Conservation (phyloP, 192 early-diverging fungal genomes). For the Mortierella antarctica region DNA sequence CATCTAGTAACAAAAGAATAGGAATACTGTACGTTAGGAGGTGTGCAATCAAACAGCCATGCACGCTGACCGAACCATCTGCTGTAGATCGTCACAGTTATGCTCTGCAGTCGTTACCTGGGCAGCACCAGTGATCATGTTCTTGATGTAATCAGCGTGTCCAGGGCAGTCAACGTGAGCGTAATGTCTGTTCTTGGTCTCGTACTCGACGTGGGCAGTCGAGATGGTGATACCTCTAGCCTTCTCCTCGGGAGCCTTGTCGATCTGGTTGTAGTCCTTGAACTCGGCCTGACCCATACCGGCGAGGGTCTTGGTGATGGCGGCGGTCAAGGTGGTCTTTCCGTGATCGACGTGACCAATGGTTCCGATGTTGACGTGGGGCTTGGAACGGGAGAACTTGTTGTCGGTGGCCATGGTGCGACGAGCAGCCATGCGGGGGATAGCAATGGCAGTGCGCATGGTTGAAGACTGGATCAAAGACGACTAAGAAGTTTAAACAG, state of each 20-base stretch:
- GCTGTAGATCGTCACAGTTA: background rate
- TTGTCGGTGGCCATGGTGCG: slow-evolving; percentile 51
- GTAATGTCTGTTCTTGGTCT: slow-evolving; percentile 91
- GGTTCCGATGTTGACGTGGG: slow-evolving; percentile 98
- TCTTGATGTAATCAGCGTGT: slow-evolving; percentile 99
- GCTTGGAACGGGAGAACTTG: slow-evolving; percentile 88
- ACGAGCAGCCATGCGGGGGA: slow-evolving; percentile 48
- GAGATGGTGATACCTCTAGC: slow-evolving; percentile 98
- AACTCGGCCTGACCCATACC: slow-evolving; percentile 85
- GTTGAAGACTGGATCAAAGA: slow-evolving; percentile 28
- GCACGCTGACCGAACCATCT: background rate
- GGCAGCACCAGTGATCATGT: slow-evolving; percentile 98
- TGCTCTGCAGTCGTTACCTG: slow-evolving; percentile 63
- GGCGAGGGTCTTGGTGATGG: slow-evolving; percentile 96
- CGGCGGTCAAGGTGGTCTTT: slow-evolving; percentile 98
- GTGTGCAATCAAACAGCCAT: background rate
- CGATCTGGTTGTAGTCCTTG: slow-evolving; percentile 95
- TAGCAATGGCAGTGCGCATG: slow-evolving; percentile 33
- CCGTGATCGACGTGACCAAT: slow-evolving; percentile 99
- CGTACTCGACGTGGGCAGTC: slow-evolving; percentile 97
- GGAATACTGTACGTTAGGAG: background rate
- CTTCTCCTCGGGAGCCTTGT: slow-evolving; percentile 99
- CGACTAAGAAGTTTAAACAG: slow-evolving; percentile 11
- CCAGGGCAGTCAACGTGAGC: slow-evolving; percentile 98
- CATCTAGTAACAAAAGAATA: slow-evolving; percentile 62